Percentiles rank a stretch among this genome's conserved stretches.
phyloP scores from a whole-genome alignment of 2,329 filamentous ascomycete genomes.

The Nemania abortiva region DNA sequence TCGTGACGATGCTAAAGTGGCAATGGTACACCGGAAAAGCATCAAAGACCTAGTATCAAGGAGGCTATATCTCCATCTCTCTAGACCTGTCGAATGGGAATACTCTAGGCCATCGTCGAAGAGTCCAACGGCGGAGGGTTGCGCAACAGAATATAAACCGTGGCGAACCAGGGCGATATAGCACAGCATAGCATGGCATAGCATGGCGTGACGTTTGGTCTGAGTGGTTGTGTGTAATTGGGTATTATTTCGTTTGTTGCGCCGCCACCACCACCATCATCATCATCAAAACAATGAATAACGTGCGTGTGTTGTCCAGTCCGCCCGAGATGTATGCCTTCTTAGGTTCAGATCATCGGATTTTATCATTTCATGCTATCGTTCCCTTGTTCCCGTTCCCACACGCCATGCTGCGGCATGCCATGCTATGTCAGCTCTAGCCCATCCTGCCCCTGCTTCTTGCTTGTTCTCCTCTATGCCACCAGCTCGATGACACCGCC shows the following conservation, averaged over 20 bases:
- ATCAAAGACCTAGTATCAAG: neutral
- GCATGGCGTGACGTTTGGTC: constrained; percentile 21
- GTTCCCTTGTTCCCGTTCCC: constrained; percentile 35
- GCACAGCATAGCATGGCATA: constrained; percentile 6
- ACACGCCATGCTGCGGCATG: constrained; percentile 12
- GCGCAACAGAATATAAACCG: neutral
- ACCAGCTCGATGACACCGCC: constrained; percentile 72
- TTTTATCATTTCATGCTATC: constrained; percentile 38
- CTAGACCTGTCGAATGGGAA: neutral
- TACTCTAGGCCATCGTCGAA: neutral
- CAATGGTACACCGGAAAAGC: neutral
- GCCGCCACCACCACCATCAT: constrained; percentile 34
- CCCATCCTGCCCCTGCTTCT: neutral
- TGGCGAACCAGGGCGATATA: neutral
- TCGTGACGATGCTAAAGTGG: neutral
- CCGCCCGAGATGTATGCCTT: constrained; percentile 25
- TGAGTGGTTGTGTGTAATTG: constrained; percentile 30
- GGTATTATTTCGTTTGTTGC: constrained; percentile 37
- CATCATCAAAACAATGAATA: constrained; percentile 32
- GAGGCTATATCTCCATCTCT: neutral
- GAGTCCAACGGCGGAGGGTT: neutral
- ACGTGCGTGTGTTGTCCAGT: constrained; percentile 19
- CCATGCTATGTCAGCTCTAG: neutral
- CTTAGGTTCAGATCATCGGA: constrained; percentile 34
- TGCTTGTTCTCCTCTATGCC: constrained; percentile 31